Evolutionary conservation across 2,329 filamentous ascomycete species (phyloP).

Genomic region (Trichoderma semiorbis): DNA sequence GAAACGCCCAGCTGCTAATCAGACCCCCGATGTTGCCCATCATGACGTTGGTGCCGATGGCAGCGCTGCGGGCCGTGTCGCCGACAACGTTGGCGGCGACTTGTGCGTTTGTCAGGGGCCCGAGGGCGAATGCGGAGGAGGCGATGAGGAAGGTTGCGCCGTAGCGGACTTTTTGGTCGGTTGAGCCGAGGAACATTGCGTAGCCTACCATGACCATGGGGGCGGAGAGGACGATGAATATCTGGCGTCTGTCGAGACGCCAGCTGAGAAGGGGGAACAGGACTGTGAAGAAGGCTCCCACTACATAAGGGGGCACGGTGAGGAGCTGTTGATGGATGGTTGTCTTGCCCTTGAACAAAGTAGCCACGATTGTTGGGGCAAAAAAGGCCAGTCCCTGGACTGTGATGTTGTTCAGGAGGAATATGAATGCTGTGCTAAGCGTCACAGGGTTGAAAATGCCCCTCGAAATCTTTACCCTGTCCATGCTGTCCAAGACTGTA

Average conservation of each 20-base stretch:
- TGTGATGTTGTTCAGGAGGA: conserved; percentile 60
- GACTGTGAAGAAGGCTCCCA: conserved; percentile 65
- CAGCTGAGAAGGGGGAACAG: conserved; percentile 60
- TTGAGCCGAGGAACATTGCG: conserved; percentile 63
- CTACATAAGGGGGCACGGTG: conserved; percentile 67
- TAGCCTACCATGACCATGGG: conserved; percentile 67
- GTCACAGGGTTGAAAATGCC: conserved; percentile 64
- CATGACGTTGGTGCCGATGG: conserved; percentile 66
- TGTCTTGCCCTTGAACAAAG: conserved; percentile 57
- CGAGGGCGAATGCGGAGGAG: conserved; percentile 59
- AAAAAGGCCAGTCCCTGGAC: conserved; percentile 61
- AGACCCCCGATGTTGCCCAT: conserved; percentile 69
- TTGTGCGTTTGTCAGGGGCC: conserved; percentile 63
- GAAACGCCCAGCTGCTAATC: conserved; percentile 62
- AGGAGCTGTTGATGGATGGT: conserved; percentile 64
- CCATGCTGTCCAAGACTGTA: conserved; percentile 61
- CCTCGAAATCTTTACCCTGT: conserved; percentile 54
- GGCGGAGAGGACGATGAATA: conserved; percentile 58
- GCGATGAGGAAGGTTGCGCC: conserved; percentile 69
- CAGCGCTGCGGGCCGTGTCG: conserved; percentile 64
- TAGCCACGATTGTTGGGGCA: conserved; percentile 63
- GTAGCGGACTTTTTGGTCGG: conserved; percentile 54
- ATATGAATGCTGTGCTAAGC: conserved; percentile 53
- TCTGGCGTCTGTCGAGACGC: conserved; percentile 55
- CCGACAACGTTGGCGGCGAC: conserved; percentile 68